phyloP scores from a whole-genome alignment of 345 rosid genomes.

The Lepidium sativum region DNA sequence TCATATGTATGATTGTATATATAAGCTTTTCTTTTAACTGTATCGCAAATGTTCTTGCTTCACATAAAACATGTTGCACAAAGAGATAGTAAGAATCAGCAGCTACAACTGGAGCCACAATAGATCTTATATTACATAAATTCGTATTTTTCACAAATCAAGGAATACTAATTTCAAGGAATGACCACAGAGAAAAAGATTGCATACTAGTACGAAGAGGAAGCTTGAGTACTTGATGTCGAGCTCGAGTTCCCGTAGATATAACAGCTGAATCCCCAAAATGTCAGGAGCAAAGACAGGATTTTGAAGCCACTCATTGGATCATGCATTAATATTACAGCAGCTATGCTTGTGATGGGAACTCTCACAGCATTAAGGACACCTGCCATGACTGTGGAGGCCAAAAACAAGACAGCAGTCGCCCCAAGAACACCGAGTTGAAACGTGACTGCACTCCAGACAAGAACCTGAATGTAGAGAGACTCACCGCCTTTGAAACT shows the following conservation, averaged over 20 bases:
- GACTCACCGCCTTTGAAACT: slow-evolving; percentile 45
- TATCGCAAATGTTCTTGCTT: background rate
- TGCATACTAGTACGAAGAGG: slow-evolving; percentile 12
- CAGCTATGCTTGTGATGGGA: slow-evolving; percentile 68
- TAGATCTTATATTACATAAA: background rate
- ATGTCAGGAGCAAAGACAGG: slow-evolving; percentile 59
- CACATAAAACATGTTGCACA: background rate
- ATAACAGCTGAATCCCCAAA: slow-evolving; percentile 79
- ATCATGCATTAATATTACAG: slow-evolving; percentile 66
- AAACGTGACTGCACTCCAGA: slow-evolving; percentile 63
- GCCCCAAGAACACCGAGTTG: slow-evolving; percentile 67
- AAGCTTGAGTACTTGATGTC: slow-evolving; percentile 10
- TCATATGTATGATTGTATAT: slow-evolving; percentile 9
- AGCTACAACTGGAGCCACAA: background rate
- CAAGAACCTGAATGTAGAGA: slow-evolving; percentile 41
- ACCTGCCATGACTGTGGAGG: slow-evolving; percentile 79
- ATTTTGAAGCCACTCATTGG: slow-evolving; percentile 92
- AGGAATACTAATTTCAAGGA: background rate
- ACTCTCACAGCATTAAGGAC: slow-evolving; percentile 79
- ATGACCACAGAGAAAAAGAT: background rate
- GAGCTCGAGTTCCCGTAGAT: slow-evolving; percentile 56
- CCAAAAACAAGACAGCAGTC: slow-evolving; percentile 62
- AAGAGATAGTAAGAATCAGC: background rate
- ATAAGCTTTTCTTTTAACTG: background rate
- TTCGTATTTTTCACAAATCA: background rate